Base-by-base conservation (phyloP, 169 alveolate species). In the Eimeria necatrix region DNA sequence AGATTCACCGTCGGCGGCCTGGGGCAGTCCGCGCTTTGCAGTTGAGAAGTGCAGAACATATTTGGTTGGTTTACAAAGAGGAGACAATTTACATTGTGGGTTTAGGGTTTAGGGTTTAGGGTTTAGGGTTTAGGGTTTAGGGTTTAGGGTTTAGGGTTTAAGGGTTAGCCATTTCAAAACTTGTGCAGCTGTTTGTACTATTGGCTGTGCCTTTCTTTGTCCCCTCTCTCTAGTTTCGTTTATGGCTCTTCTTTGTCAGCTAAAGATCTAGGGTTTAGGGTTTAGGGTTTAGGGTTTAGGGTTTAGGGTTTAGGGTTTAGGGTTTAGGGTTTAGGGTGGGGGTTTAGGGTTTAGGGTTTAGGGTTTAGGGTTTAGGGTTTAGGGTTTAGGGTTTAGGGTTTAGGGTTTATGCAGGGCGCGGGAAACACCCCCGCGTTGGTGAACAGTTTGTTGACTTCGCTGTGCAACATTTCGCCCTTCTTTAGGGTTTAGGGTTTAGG, bases 311-410 rank as follows among this genome's bases (percentile, higher is more conserved):
- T 56, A 14, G 64, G 14, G 8, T 56, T 56, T 56, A 56, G 64
- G 64, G 64, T 56, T 56, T 56, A 56, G 64, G 64, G 64, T 56
- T 56, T 56, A 56, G 64, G 64, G 64, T 56, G n/a, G n/a, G n/a
- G n/a, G n/a, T n/a, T n/a, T n/a, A n/a, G n/a, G n/a, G n/a, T n/a
- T n/a, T n/a, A n/a, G n/a, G n/a, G n/a, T n/a, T n/a, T n/a, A n/a
- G n/a, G n/a, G n/a, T n/a, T n/a, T n/a, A n/a, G n/a, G n/a, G n/a
- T n/a, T n/a, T n/a, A n/a, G n/a, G n/a, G n/a, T n/a, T n/a, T n/a
- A n/a, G n/a, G n/a, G n/a, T n/a, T n/a, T n/a, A n/a, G n/a, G n/a
- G n/a, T n/a, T n/a, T n/a, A n/a, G n/a, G n/a, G n/a, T n/a, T n/a
- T n/a, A n/a, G n/a, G n/a, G n/a, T n/a, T n/a, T n/a, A n/a, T n/a